These are phyloP conservation scores for Yarrowia sp. DNA, from an alignment of 805 yeast genomes.

Conservation along the genomic window DNA sequence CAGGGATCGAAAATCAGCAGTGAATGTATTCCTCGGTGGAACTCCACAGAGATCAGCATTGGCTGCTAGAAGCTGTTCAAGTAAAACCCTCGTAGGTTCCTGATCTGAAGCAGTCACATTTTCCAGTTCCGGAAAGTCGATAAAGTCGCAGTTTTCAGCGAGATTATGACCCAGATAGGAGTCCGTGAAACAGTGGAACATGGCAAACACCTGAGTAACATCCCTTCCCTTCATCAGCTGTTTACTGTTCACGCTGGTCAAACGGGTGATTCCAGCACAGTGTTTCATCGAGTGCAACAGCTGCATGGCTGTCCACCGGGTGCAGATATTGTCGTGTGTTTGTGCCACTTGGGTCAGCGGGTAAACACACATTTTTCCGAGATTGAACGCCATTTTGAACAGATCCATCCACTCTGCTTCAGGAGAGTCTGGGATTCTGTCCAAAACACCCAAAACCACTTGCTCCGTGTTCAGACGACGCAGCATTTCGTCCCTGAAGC, in stretches of 20 bases:
- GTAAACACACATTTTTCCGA: slow-evolving; percentile 26
- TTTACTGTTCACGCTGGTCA: slow-evolving; percentile 15
- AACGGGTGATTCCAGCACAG: slow-evolving; percentile 28
- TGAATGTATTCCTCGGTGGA: slow-evolving; percentile 16
- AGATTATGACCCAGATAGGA: slow-evolving; percentile 15
- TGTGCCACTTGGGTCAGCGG: slow-evolving; percentile 23
- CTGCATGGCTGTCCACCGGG: slow-evolving; percentile 25
- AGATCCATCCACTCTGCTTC: slow-evolving; percentile 21
- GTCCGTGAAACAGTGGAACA: slow-evolving; percentile 26
- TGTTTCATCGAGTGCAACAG: slow-evolving; percentile 31
- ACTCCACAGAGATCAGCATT: not conserved
- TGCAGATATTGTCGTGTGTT: slow-evolving; percentile 6
- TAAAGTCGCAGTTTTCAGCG: slow-evolving; percentile 16
- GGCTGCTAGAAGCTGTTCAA: slow-evolving; percentile 3
- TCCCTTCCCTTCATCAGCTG: not conserved
- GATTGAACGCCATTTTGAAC: slow-evolving; percentile 26
- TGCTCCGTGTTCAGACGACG: slow-evolving; percentile 4
- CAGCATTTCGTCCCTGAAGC: slow-evolving; percentile 25
- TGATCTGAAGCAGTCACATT: not conserved
- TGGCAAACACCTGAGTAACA: slow-evolving; percentile 12
- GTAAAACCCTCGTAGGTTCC: not conserved
- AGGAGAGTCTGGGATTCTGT: not conserved
- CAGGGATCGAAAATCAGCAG: not conserved
- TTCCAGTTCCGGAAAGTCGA: not conserved
- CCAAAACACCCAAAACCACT: slow-evolving; percentile 3